Evolutionary conservation across 2,329 filamentous ascomycete species (phyloP), one percentile per base, ranked within the genome.

Genomic region (Monosporascus sp.): DNA sequence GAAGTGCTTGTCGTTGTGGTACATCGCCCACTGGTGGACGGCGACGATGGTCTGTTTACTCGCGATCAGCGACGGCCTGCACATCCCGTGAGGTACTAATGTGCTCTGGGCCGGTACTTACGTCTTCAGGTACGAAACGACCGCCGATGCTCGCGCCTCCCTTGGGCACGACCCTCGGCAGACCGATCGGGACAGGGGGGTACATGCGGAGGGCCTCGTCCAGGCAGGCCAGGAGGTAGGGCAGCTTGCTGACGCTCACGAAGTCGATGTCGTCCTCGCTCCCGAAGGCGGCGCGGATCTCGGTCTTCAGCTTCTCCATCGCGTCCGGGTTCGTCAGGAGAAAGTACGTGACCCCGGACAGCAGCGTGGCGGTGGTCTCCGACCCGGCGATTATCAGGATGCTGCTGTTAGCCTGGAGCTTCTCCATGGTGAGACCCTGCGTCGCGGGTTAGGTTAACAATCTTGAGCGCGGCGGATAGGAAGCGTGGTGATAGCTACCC

Each of bases 301-400:
- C 75, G 1, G 65, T 22, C 3, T 62, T 62, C 22, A 76, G 49
- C 27, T 59, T 72, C n/a, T 63, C 41, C 6, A 71, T 55, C 15
- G 58, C 60, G 1, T 65, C 54, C 1, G 68, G 63, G 18, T 66
- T 50, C 14, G 48, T 56, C 22, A 74, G 60, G 0, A 81, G 63
- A 0, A 73, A 64, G 50, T 70, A 78, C 0, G 73, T 74, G 0
- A 66, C 61, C 2, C 75, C 76, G 0, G 67, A 62, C 2, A 79
- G 61, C 2, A 70, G 60, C 0, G 75, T 75, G 0, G 75, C 75
- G 0, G 74, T 78, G 0, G 76, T 78, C 51, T 78, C 75, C 5
- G 67, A 71, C 0, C 76, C 76, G 0, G 72, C 76, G 17, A 54
- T 48, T 18, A 54, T 54, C 9, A 57, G 50, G 17, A 53, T 36